Evolutionary conservation across 1,284 basidiomycete genomes (phyloP).

Genomic region (Microbotryum violaceum): DNA sequence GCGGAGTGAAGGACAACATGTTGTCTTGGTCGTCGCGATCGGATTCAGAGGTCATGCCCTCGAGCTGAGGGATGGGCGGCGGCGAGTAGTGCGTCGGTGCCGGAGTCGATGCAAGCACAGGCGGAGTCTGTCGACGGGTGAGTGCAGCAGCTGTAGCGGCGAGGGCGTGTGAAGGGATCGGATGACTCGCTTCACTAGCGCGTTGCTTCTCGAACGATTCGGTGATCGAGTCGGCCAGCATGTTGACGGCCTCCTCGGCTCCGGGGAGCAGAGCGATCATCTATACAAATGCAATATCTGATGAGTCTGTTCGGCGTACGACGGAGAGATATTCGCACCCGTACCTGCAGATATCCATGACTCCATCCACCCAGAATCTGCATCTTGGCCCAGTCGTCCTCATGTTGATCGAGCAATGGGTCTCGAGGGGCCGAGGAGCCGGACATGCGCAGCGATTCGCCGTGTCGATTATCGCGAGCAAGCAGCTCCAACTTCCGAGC

Average conservation of each 20-base stretch:
- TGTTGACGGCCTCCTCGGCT: slow-evolving; percentile 69
- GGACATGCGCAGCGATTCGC: slow-evolving; percentile 46
- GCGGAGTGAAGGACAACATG: slow-evolving; percentile 37
- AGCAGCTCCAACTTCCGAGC: slow-evolving; percentile 52
- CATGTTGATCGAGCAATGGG: slow-evolving; percentile 57
- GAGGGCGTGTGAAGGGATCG: not conserved
- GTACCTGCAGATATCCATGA: slow-evolving; percentile 44
- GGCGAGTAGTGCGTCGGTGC: not conserved
- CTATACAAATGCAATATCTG: slow-evolving; percentile 49
- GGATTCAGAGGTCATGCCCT: slow-evolving; percentile 6
- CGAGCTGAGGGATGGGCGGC: not conserved
- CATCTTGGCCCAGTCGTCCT: slow-evolving; percentile 93
- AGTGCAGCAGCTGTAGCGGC: not conserved
- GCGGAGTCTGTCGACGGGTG: not conserved
- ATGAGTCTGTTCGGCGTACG: not conserved
- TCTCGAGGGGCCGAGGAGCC: slow-evolving; percentile 38
- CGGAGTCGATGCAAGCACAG: not conserved
- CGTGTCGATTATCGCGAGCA: slow-evolving; percentile 38
- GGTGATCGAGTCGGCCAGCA: slow-evolving; percentile 88
- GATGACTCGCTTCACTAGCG: slow-evolving; percentile 15
- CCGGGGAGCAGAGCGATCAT: slow-evolving; percentile 81
- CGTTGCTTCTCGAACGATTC: slow-evolving; percentile 57
- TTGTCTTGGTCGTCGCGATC: slow-evolving; percentile 36
- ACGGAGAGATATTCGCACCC: slow-evolving; percentile 57
- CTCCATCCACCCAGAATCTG: slow-evolving; percentile 44